phyloP scores from a whole-genome alignment of 2,329 filamentous ascomycete species.

The Pestalotiopsis sp. region DNA sequence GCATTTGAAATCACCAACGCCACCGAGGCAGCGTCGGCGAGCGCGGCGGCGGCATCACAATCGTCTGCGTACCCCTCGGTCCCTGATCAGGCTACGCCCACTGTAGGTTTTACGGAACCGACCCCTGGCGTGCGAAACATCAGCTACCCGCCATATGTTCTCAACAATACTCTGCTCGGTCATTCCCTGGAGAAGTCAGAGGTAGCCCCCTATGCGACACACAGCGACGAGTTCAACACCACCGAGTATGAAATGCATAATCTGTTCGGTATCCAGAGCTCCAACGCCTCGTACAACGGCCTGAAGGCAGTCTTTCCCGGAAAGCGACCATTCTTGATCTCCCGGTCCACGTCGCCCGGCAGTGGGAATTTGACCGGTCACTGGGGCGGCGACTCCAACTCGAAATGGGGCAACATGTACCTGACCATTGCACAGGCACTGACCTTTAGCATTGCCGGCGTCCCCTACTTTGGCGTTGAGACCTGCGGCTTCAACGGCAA shows the following conservation, averaged over 20 bases:
- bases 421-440: conserved; percentile 79
- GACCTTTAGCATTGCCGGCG: conserved; percentile 72
- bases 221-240: conserved; percentile 62
- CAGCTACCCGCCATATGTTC: conserved; percentile 75
- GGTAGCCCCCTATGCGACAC: conserved; percentile 55
- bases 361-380: conserved; percentile 77
- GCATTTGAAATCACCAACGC: conserved; percentile 70
- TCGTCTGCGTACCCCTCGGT: conserved; percentile 32
- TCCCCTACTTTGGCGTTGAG: conserved; percentile 77
- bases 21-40: conserved; percentile 66
- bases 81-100: conserved; percentile 53
- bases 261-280: conserved; percentile 73
- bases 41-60: conserved; percentile 40
- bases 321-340: conserved; percentile 83
- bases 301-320: conserved; percentile 64
- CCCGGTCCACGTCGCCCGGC: conserved; percentile 80
- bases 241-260: conserved; percentile 85
- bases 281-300: conserved; percentile 76
- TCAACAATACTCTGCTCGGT: conserved; percentile 69
- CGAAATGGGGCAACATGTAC: conserved; percentile 73
- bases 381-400: conserved; percentile 78
- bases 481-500: conserved; percentile 74
- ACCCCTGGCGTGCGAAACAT: conserved; percentile 68
- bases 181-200: conserved; percentile 48
- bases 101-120: conserved; percentile 44